A percentile compares a stretch with the other conserved stretches of the same genome.
Evolutionary conservation across 192 early-diverging fungal genomes (phyloP).

Genomic region (Backusella tarrabulga): DNA sequence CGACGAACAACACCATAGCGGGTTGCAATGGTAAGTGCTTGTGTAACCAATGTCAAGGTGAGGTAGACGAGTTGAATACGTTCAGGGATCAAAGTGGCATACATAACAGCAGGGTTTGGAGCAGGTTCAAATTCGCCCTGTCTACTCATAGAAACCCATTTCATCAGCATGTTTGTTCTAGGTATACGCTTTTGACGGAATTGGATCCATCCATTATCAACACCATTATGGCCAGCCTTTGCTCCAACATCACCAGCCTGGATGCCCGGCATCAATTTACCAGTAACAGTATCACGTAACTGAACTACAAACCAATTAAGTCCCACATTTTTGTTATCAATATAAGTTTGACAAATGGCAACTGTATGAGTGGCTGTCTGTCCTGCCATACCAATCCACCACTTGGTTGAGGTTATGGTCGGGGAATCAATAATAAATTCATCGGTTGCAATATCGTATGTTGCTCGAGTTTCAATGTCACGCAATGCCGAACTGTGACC

Average conservation of each 20-base stretch:
- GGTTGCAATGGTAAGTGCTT: slow-evolving; percentile 58
- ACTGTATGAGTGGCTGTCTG: slow-evolving; percentile 69
- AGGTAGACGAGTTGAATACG: slow-evolving; percentile 48
- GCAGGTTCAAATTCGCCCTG: slow-evolving; percentile 56
- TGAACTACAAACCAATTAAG: slow-evolving; percentile 69
- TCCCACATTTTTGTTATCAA: slow-evolving; percentile 55
- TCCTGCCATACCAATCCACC: slow-evolving; percentile 68
- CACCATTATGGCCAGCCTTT: slow-evolving; percentile 57
- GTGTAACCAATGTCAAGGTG: slow-evolving; percentile 39
- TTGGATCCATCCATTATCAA: slow-evolving; percentile 73
- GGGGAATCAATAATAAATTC: slow-evolving; percentile 65
- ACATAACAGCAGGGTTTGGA: slow-evolving; percentile 54
- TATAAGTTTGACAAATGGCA: slow-evolving; percentile 57
- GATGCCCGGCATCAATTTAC: slow-evolving; percentile 49
- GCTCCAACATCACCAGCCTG: slow-evolving; percentile 58
- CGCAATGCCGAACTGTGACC: slow-evolving; percentile 61
- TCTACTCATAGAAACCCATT: slow-evolving; percentile 51
- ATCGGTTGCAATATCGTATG: slow-evolving; percentile 52
- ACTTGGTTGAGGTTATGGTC: slow-evolving; percentile 58
- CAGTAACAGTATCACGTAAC: slow-evolving; percentile 51
- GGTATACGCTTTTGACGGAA: slow-evolving; percentile 54
- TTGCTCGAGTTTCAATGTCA: slow-evolving; percentile 66
- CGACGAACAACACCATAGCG: slow-evolving; percentile 60
- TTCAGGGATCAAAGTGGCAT: slow-evolving; percentile 64
- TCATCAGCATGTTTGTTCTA: slow-evolving; percentile 55